Percentiles rank a stretch among this genome's conserved stretches.
Evolutionary conservation across 1,139 yeast species (phyloP).

Genomic region (Taphrina wiesneri): DNA sequence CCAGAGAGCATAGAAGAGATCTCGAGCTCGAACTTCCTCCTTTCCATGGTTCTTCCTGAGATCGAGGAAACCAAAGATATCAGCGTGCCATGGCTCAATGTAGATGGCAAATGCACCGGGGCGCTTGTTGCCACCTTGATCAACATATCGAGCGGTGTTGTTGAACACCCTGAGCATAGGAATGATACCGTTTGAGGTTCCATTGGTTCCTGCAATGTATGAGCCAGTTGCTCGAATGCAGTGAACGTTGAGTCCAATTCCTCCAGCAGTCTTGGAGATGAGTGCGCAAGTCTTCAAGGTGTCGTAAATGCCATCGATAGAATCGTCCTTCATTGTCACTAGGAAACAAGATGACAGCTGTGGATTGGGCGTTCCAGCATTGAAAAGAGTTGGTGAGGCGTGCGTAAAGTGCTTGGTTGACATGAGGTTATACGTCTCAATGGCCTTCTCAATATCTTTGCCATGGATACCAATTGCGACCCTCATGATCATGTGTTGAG

Average conservation of each 20-base stretch:
- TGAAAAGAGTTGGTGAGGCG: constrained; percentile 86
- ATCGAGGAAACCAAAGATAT: constrained; percentile 77
- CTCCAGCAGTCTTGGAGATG: constrained; percentile 88
- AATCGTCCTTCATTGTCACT: constrained; percentile 84
- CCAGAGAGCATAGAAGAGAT: constrained; percentile 89
- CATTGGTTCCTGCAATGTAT: constrained; percentile 84
- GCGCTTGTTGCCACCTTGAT: constrained; percentile 91
- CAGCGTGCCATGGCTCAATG: constrained; percentile 91
- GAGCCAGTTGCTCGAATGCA: constrained; percentile 84
- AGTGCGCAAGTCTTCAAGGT: constrained; percentile 83
- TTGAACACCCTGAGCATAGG: constrained; percentile 90
- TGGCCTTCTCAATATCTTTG: constrained; percentile 63
- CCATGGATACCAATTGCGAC: constrained; percentile 89
- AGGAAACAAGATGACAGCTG: constrained; percentile 89
- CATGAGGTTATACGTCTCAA: constrained; percentile 83
- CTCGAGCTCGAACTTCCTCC: constrained; percentile 88
- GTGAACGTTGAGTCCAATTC: constrained; percentile 81
- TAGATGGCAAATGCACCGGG: constrained; percentile 92
- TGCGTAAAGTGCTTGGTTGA: constrained; percentile 81
- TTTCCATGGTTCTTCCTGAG: constrained; percentile 88
- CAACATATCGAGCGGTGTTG: constrained; percentile 89
- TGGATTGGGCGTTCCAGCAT: constrained; percentile 84
- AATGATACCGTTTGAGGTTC: constrained; percentile 81
- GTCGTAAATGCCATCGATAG: constrained; percentile 86
- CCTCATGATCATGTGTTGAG: constrained; percentile 87